phyloP scores from a whole-genome alignment of 1,284 basidiomycete species.

The Xanthoconium separans region DNA sequence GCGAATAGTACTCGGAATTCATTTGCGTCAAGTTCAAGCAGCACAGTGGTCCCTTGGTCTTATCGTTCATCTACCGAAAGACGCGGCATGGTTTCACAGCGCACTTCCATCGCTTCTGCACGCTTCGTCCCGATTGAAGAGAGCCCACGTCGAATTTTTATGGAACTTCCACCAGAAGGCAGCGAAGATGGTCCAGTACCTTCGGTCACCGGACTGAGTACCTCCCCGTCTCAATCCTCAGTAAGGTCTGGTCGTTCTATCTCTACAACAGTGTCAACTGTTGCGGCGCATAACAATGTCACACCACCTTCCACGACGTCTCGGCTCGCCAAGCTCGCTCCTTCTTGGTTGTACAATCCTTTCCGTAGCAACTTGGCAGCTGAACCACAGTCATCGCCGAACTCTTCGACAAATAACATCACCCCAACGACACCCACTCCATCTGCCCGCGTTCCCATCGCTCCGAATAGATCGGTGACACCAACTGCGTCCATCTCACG shows the following conservation, averaged over 20 bases:
- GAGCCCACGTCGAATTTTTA: conserved; percentile 51
- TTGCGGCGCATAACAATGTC: conserved; percentile 6
- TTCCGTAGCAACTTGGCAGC: conserved; percentile 58
- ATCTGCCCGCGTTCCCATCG: conserved; percentile 30
- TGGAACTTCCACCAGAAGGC: conserved; percentile 50
- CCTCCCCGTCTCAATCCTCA: conserved; percentile 73
- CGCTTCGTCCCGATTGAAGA: conserved; percentile 67
- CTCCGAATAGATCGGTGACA: conserved; percentile 27
- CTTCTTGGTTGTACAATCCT: conserved; percentile 74
- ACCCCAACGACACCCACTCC: conserved; percentile 32
- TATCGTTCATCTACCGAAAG: conserved; percentile 38
- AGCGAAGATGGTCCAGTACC: conserved; percentile 35
- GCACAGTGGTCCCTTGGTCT: conserved; percentile 35
- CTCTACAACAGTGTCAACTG: conserved; percentile 29
- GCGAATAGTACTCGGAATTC: conserved; percentile 38
- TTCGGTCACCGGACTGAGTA: conserved; percentile 37
- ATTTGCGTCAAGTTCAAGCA: conserved; percentile 37
- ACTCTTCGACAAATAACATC: conserved; percentile 38
- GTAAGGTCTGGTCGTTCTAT: conserved; percentile 49
- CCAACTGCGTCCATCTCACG: conserved; percentile 34
- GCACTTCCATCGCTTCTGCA: conserved; percentile 43
- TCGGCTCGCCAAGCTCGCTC: conserved; percentile 58
- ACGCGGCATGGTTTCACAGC: conserved; percentile 39
- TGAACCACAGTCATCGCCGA: conserved; percentile 54
- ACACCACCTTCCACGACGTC: conserved; percentile 31